These are phyloP conservation scores for Alternaria conjuncta DNA, from an alignment of 2,329 filamentous ascomycete species.

Conservation along the genomic window DNA sequence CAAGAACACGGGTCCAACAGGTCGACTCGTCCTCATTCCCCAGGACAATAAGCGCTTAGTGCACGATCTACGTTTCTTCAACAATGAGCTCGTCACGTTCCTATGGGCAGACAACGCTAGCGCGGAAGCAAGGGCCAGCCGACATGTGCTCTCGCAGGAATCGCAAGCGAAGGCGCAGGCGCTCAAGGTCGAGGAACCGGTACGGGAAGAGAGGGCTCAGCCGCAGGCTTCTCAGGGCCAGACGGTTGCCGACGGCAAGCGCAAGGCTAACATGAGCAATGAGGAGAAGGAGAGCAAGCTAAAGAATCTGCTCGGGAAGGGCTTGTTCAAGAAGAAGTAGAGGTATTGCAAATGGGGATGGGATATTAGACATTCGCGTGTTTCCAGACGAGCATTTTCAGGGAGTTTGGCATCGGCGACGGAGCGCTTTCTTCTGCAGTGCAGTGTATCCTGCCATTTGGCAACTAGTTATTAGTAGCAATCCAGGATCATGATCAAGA, in stretches of 20 bases:
- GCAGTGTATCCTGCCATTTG: neutral
- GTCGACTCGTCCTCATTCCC: slow-evolving; percentile 52
- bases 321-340: slow-evolving; percentile 43
- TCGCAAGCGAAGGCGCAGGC: slow-evolving; percentile 67
- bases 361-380: neutral
- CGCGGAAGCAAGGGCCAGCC: slow-evolving; percentile 59
- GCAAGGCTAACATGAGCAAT: slow-evolving; percentile 35
- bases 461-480: neutral
- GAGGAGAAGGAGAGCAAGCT: slow-evolving; percentile 51
- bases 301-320: slow-evolving; percentile 47
- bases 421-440: neutral
- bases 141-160: slow-evolving; percentile 65
- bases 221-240: slow-evolving; percentile 12
- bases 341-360: neutral
- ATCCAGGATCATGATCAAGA: neutral
- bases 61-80: slow-evolving; percentile 71
- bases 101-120: slow-evolving; percentile 72
- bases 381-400: slow-evolving; percentile 2
- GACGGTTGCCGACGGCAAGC: slow-evolving; percentile 40
- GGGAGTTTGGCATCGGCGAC: neutral
- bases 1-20: slow-evolving; percentile 65
- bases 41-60: slow-evolving; percentile 67
- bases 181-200: slow-evolving; percentile 67
- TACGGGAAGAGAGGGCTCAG: slow-evolving; percentile 14
- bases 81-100: slow-evolving; percentile 76